A percentile compares a stretch with the other conserved stretches of the same genome.
Conservation (phyloP, 805 yeast genomes). For the Cyberlindnera americana region DNA sequence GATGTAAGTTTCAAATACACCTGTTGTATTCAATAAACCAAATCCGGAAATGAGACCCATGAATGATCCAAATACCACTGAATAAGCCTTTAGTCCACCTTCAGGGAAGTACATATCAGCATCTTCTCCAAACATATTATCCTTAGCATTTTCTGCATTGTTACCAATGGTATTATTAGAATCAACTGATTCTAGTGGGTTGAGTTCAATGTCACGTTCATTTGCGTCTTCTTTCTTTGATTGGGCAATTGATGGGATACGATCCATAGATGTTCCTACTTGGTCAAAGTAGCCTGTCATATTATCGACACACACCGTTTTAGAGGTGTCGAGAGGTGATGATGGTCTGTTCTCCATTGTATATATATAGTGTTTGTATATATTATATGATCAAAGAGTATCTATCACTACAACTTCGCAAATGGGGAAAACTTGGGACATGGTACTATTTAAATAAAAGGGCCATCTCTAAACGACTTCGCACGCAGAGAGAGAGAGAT, state of each 20-base stretch:
- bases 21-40: slow-evolving; percentile 56
- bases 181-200: slow-evolving; percentile 3
- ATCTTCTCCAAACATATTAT: slow-evolving; percentile 22
- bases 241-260: slow-evolving; percentile 1
- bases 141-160: slow-evolving; percentile 6
- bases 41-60: slow-evolving; percentile 51
- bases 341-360: slow-evolving; percentile 1
- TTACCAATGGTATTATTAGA: slow-evolving; percentile 12
- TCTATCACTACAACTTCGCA: too few species aligned
- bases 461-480: too few species aligned
- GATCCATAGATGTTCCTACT: slow-evolving; percentile 3
- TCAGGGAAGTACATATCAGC: slow-evolving; percentile 44
- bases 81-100: slow-evolving; percentile 56
- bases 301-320: slow-evolving; percentile 5
- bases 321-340: slow-evolving; percentile 9
- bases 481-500: too few species aligned
- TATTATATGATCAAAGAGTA: too few species aligned
- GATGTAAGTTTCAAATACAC: slow-evolving; percentile 61
- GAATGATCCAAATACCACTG: slow-evolving; percentile 55
- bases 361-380: not conserved
- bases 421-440: too few species aligned
- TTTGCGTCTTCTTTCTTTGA: slow-evolving; percentile 7
- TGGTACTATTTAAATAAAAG: too few species aligned
- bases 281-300: slow-evolving; percentile 6
- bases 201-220: slow-evolving; percentile 10